Evolutionary conservation across 106 monocot species (phyloP).

Genomic region (Phalaenopsis aphrodite): DNA sequence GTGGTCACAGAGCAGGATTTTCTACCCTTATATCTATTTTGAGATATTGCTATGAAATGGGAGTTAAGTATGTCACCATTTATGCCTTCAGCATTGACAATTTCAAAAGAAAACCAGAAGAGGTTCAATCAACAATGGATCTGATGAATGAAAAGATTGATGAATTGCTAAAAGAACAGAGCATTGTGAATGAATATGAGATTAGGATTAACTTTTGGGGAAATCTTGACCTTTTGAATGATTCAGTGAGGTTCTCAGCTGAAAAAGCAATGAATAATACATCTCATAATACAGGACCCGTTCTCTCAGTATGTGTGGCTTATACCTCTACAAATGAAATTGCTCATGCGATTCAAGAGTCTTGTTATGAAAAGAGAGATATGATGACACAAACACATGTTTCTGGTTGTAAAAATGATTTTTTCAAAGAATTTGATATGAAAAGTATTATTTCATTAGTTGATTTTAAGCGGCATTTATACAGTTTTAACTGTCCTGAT

Average conservation of each 20-base stretch:
- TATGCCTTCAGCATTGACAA: conserved; percentile 60
- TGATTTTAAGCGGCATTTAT: conserved; percentile 36
- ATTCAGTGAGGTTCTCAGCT: conserved; percentile 15
- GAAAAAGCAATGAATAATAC: conserved; percentile 32
- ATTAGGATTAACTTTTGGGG: conserved; percentile 32
- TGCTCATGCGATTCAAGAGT: conserved; percentile 9
- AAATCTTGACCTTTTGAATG: conserved; percentile 17
- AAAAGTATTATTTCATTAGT: conserved; percentile 8
- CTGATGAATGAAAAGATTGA: conserved; percentile 39
- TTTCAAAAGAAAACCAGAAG: conserved; percentile 31
- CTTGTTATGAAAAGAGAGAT: conserved; percentile 8
- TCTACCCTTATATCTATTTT: conserved; percentile 17
- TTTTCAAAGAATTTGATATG: neutral
- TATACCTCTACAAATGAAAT: conserved; percentile 52
- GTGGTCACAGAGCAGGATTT: conserved; percentile 22
- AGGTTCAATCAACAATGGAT: conserved; percentile 29
- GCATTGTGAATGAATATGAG: conserved; percentile 19
- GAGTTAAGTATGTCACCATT: conserved; percentile 27
- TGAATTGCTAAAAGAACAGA: conserved; percentile 19
- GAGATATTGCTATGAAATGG: conserved; percentile 38
- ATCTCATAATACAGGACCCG: conserved; percentile 15
- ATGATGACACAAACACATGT: too few relatives aligned
- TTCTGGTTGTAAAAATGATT: neutral
- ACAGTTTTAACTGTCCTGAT: conserved; percentile 22
- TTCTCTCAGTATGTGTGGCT: conserved; percentile 28